Base-by-base conservation (phyloP, 2,329 filamentous ascomycete species). In the Hypoxylon sp. region DNA sequence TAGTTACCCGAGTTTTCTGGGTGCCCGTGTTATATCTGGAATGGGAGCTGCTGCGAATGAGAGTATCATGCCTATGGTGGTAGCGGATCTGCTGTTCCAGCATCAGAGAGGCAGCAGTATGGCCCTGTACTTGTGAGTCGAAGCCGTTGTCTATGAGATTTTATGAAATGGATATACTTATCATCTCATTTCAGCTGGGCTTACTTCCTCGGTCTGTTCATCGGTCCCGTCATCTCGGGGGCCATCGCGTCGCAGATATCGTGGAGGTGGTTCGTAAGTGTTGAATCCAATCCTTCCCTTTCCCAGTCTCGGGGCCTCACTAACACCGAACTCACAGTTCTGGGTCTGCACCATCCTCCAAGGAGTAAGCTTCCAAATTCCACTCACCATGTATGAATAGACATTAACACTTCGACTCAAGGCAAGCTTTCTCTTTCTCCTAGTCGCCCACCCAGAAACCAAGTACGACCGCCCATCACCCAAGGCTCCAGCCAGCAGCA, bases 211-310 rank as follows among this genome's bases (percentile, higher is more conserved):
- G 77, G 77, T 2, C 65, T 79, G 2, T 78, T 78, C 60, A 74
- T 79, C 35, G 78, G 78, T 0, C 78, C 78, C 27, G 76, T 80
- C 42, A 78, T 80, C 13, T 74, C 78, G 2, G 78, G 78, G 11
- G 73, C 74, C 25, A 78, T 79, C 30, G 77, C 76, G 13, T 69
- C 74, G 1, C 72, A 73, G 17, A 70, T 77, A 37, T 71, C 68
- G 11, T 79, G 77, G 77, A 66, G 77, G 40, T 78, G 77, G 74
- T 79, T 80, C 64, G 73, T 74, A 70, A 72, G 74, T 74, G 20
- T 31, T 20, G 11, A 33, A 56, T 10, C 25, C 8, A 22, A 6
- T 14, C 42, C n/a, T 48, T 14, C 22, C 33, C 2, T 37, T 37
- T 37, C 33, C 2, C 2, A 2, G 1, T 37, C 4, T 2, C 10